These are phyloP conservation scores for Cucumis variabilis DNA, from an alignment of 331 rosid genomes.

Conservation along the genomic window DNA sequence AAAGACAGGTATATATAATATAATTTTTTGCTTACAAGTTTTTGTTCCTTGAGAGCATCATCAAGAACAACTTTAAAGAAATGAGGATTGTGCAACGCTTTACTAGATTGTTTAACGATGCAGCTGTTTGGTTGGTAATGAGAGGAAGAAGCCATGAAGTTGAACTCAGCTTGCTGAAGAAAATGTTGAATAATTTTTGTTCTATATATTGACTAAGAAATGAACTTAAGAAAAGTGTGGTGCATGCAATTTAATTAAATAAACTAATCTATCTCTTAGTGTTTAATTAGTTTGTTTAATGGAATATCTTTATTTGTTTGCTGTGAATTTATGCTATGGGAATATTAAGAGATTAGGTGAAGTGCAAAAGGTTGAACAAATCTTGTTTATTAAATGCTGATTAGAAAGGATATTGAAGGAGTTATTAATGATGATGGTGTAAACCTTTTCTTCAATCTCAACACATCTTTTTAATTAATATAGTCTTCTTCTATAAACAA, in stretches of 20 bases:
- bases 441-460: no score
- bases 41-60: background rate
- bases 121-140: no score
- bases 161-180: background rate
- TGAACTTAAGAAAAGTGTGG: no score
- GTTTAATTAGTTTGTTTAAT: background rate
- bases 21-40: background rate
- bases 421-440: no score
- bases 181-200: background rate
- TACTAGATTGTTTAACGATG: background rate
- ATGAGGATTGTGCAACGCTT: background rate
- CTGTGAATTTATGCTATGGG: background rate
- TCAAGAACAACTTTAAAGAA: slow-evolving; percentile 14
- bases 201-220: background rate
- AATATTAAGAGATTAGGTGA: background rate
- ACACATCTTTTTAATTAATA: no score
- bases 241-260: background rate
- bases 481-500: no score
- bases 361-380: background rate
- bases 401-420: background rate
- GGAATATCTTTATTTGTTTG: background rate
- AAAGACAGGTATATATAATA: background rate
- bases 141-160: background rate
- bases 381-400: background rate
- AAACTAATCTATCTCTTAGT: no score